Evolutionary conservation across 2,329 filamentous ascomycete genomes (phyloP), one percentile per base, ranked within the genome.

Genomic region (Penicillium nordicum): DNA sequence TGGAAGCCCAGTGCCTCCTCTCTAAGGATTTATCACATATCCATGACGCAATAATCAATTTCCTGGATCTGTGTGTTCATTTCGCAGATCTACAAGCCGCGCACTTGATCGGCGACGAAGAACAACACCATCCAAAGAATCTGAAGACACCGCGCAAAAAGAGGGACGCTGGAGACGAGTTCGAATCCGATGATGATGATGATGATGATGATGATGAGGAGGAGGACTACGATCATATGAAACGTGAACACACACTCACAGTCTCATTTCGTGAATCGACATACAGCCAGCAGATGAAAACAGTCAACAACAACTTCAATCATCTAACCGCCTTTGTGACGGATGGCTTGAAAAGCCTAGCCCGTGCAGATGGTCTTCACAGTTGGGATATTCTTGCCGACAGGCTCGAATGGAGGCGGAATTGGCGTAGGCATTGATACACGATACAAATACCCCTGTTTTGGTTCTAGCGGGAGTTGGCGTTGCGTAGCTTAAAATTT

Each of bases 351-450:
- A 84, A 87, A 52, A 88, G 88, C 10, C 84, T 94, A 10, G 87
- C 90, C 48, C 82, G 92, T 64, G 88, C 87, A 34, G 87, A 88
- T 46, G 85, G 85, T 29, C 85, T 90, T 74, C 80, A 67, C 68
- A 82, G 87, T 69, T 93, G 92, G 88, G 90, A 94, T 72, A 84
- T 88, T 57, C 71, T 96, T 58, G 90, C 89, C 0, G 90, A 96
- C 72, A 89, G 88, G 78, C 73, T 96, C 43, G 88, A 92, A 49
- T 76, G 74, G 74, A 70, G 72, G 50, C 45, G 42, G 67, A 67
- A 27, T 27, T 51, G 40, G 40, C 49, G 40, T 18, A 51, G 40
- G 16, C 38, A 21, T 10, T 51, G 38, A 51, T 51, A 41, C 47
- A 50, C 27, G 36, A 50, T 38, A 51, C 11, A 44, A 32, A 51